Percentiles rank a stretch among this genome's conserved stretches.
These are phyloP conservation scores for Hanseniaspora meyeri DNA, from an alignment of 805 yeast genomes.

Conservation along the genomic window DNA sequence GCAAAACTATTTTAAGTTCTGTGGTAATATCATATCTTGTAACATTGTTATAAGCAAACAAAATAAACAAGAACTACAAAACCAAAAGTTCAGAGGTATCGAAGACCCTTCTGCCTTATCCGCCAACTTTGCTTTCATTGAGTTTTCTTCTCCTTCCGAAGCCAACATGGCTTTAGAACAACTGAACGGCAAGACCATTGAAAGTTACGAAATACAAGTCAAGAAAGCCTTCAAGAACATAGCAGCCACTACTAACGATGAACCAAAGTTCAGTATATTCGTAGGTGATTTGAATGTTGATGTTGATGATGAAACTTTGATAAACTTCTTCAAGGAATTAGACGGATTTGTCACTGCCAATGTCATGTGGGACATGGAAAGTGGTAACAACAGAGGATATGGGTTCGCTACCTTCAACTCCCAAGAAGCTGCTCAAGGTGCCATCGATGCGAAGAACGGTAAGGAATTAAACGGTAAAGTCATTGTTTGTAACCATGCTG, in stretches of 20 bases:
- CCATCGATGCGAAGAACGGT: conserved; percentile 65
- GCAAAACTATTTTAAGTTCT: conserved; percentile 47
- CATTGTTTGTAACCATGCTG: conserved; percentile 81
- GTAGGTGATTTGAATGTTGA: conserved; percentile 79
- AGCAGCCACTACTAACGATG: conserved; percentile 32
- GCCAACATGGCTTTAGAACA: conserved; percentile 54
- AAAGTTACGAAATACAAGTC: conserved; percentile 46
- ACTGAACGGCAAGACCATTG: conserved; percentile 46
- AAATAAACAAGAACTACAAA: conserved; percentile 39
- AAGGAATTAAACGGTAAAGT: conserved; percentile 58
- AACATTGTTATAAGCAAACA: conserved; percentile 70
- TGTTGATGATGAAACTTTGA: conserved; percentile 63
- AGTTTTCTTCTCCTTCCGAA: conserved; percentile 43
- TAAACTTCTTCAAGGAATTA: conserved; percentile 43
- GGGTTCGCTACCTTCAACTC: conserved; percentile 73
- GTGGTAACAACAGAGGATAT: conserved; percentile 82
- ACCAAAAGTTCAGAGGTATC: conserved; percentile 5
- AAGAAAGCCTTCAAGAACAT: conserved; percentile 81
- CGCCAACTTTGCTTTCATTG: conserved; percentile 68
- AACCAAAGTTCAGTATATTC: conserved; percentile 58
- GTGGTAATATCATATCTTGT: conserved; percentile 50
- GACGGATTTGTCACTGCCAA: conserved; percentile 65
- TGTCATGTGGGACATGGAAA: conserved; percentile 96
- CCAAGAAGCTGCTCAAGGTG: conserved; percentile 58
- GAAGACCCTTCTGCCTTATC: conserved; percentile 2